Percentiles rank a stretch among this genome's conserved stretches.
phyloP scores from a whole-genome alignment of 495 filamentous ascomycete species.

The Massariosphaeria phaeospora region DNA sequence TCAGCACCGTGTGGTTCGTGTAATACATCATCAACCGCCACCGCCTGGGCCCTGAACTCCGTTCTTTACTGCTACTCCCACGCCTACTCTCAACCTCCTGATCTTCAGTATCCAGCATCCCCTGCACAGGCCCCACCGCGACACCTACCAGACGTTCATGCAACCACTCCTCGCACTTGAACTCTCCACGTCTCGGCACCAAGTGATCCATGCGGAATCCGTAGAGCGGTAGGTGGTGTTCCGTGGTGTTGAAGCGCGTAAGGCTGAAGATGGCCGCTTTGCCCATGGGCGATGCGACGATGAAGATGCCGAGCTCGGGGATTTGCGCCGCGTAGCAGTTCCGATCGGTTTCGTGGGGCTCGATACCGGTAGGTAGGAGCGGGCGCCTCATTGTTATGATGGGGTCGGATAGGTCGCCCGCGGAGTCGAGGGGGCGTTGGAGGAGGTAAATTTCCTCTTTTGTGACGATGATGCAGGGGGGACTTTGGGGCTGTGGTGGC shows the following conservation, averaged over 20 bases:
- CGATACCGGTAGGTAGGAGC: background rate
- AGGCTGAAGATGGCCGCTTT: constrained; percentile 69
- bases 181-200: constrained; percentile 43
- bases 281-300: constrained; percentile 68
- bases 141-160: constrained; percentile 49
- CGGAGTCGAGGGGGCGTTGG: constrained; percentile 23
- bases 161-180: constrained; percentile 34
- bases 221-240: constrained; percentile 35
- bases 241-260: constrained; percentile 45
- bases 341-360: constrained; percentile 51
- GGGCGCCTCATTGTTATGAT: constrained; percentile 21
- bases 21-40: constrained; percentile 75
- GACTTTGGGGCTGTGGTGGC: constrained; percentile 5
- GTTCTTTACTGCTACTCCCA: constrained; percentile 6
- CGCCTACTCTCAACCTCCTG: constrained; percentile 34
- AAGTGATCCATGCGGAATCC: constrained; percentile 49
- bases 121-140: constrained; percentile 59
- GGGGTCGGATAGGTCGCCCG: background rate
- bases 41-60: constrained; percentile 33
- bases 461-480: constrained; percentile 32
- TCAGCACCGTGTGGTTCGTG: constrained; percentile 69
- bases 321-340: constrained; percentile 73
- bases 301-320: constrained; percentile 70
- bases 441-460: constrained; percentile 34
- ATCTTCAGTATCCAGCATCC: constrained; percentile 34